Evolutionary conservation across 306 rosid species (phyloP).

Genomic region (Parietaria judaica): DNA sequence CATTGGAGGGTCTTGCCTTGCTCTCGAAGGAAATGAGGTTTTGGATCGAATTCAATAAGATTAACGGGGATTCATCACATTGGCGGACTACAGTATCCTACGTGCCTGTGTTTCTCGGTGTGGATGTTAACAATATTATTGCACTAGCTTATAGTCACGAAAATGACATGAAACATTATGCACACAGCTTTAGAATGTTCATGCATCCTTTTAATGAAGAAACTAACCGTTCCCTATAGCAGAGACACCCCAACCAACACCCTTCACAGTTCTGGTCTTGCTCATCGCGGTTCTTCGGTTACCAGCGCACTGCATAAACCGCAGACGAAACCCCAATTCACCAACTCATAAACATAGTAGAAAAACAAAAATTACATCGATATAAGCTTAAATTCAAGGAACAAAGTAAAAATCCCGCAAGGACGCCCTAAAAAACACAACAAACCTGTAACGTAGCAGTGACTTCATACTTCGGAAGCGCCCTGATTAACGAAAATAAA

Average conservation of each 20-base stretch:
- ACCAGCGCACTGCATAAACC: slow-evolving; percentile 71
- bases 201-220: slow-evolving; percentile 9
- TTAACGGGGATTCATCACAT: too few relatives aligned
- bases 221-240: slow-evolving; percentile 87
- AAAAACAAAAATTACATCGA: neutral
- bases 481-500: slow-evolving; percentile 40
- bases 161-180: too few relatives aligned
- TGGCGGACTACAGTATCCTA: too few relatives aligned
- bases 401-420: too few relatives aligned
- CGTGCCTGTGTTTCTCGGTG: too few relatives aligned
- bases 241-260: slow-evolving; percentile 95
- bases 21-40: too few relatives aligned
- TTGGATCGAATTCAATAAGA: too few relatives aligned
- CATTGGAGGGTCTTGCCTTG: too few relatives aligned
- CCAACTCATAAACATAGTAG: slow-evolving; percentile 8
- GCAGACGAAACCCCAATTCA: slow-evolving; percentile 9
- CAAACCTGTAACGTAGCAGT: slow-evolving; percentile 81
- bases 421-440: slow-evolving; percentile 5
- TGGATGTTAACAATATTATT: neutral
- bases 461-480: slow-evolving; percentile 74
- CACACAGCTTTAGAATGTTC: neutral
- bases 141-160: slow-evolving; percentile 6
- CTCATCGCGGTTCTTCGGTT: slow-evolving; percentile 97
- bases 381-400: neutral
- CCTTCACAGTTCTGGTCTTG: slow-evolving; percentile 62